Evolutionary conservation across 148 eudicot species (phyloP).

Genomic region (Salicornia ramosissima): DNA sequence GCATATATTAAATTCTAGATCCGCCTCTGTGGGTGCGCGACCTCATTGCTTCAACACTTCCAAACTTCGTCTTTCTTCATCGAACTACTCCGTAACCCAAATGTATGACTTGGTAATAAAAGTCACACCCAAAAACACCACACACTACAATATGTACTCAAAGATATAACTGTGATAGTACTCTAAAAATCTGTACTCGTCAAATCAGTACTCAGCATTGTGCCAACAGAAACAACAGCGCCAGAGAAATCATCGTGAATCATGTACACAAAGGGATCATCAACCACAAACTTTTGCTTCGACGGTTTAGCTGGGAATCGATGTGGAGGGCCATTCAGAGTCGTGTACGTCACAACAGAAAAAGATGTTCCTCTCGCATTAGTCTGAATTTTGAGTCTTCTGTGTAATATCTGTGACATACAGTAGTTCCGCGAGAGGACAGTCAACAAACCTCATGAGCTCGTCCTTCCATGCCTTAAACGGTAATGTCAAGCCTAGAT

Average conservation of each 20-base stretch:
- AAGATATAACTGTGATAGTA: no score
- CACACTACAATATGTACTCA: not conserved
- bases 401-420: conserved; percentile 21
- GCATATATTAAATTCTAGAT: no score
- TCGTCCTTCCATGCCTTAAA: conserved; percentile 15
- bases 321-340: conserved; percentile 19
- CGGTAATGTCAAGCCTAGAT: conserved; percentile 19
- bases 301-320: not conserved
- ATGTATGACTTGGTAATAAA: no score
- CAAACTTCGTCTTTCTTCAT: no score
- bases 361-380: conserved; percentile 10
- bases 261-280: conserved; percentile 15
- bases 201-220: conserved; percentile 12
- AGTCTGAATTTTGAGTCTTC: conserved; percentile 16
- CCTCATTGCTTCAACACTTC: no score
- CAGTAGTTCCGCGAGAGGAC: conserved; percentile 11
- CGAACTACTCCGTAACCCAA: no score
- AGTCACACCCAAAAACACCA: no score
- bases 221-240: conserved; percentile 21
- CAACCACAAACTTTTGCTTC: conserved; percentile 10
- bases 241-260: conserved; percentile 15
- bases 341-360: conserved; percentile 20
- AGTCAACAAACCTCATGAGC: conserved; percentile 16
- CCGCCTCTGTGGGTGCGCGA: no score
- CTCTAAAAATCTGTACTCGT: not conserved